Evolutionary conservation across 495 filamentous ascomycete genomes (phyloP), one percentile per base, ranked within the genome.

Genomic region (Aspergillus olivimuriae): DNA sequence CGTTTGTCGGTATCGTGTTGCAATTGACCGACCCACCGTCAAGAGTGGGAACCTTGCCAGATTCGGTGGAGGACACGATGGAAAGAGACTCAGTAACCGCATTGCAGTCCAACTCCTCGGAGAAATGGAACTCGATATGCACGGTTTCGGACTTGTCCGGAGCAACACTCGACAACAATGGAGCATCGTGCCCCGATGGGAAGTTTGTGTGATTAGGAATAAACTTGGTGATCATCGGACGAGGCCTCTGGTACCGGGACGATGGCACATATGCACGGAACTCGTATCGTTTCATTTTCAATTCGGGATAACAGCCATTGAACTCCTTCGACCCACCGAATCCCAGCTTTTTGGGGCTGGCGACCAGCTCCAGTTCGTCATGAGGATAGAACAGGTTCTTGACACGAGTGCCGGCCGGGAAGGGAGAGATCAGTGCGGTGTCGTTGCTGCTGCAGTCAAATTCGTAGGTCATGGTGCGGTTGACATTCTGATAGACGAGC

Each of bases 331-430:
- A 73, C 1, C 62, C 61, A 22, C 71, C 62, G 21, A 75, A 41
- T 22, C 58, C 56, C 9, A 74, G 49, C 26, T 66, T 68, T 0
- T 53, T 48, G 2, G 58, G 53, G 16, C 63, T 42, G 10, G 55
- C 46, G 23, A 55, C 54, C 14, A 84, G 56, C 0, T 48, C 68
- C 22, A 72, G 52, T 45, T 80, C 70, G 20, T 81, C 77, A 41
- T 78, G 75, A 1, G 80, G 79, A 46, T 71, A 76, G 57, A 84
- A 82, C 15, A 87, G 54, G 56, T 84, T 83, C 57, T 73, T 76
- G 52, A 86, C 79, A 0, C 63, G 72, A 35, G 68, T 75, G 15
- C 71, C 74, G 4, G 60, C 59, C 4, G 65, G 58, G 44, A 80
- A 86, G 0, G 83, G 75, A 1, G 81, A 56, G 36, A 85, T 57